Evolutionary conservation across 306 rosid species (phyloP).

Genomic region (Malus fusca): DNA sequence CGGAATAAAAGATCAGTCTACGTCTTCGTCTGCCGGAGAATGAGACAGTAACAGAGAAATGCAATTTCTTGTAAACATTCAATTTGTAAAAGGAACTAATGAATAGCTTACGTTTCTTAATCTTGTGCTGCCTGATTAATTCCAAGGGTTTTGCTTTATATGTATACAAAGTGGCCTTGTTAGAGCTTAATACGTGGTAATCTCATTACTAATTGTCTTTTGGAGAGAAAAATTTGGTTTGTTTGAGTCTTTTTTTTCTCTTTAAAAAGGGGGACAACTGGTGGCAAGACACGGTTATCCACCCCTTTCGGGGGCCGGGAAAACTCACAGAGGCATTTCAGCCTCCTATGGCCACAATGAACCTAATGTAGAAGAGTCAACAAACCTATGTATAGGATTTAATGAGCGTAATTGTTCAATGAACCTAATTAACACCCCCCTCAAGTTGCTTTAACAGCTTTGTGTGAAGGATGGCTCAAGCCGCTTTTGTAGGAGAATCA

Average conservation of each 20-base stretch:
- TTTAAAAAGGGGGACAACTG: no score
- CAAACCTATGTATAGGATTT: no score
- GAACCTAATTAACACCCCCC: no score
- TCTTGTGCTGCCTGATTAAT: neutral
- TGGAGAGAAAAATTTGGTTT: neutral
- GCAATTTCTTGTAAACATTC: constrained; percentile 21
- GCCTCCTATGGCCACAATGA: no score
- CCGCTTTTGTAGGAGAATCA: no score
- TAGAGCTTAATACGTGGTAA: neutral
- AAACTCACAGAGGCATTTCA: no score
- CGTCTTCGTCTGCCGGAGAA: constrained; percentile 29
- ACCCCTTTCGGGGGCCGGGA: no score
- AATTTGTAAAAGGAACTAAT: neutral
- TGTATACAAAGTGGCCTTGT: neutral
- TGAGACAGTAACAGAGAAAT: constrained; percentile 11
- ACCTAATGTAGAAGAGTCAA: no score
- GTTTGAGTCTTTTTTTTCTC: neutral
- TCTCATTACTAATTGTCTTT: neutral
- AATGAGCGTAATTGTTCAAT: no score
- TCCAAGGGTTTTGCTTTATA: neutral
- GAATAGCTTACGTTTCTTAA: neutral
- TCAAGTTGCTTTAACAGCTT: no score
- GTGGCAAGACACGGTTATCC: no score
- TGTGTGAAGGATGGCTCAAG: no score
- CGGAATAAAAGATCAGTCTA: constrained; percentile 30